Evolutionary conservation across 2,329 filamentous ascomycete species (phyloP).

Genomic region (Proliferodiscus dingleyae): DNA sequence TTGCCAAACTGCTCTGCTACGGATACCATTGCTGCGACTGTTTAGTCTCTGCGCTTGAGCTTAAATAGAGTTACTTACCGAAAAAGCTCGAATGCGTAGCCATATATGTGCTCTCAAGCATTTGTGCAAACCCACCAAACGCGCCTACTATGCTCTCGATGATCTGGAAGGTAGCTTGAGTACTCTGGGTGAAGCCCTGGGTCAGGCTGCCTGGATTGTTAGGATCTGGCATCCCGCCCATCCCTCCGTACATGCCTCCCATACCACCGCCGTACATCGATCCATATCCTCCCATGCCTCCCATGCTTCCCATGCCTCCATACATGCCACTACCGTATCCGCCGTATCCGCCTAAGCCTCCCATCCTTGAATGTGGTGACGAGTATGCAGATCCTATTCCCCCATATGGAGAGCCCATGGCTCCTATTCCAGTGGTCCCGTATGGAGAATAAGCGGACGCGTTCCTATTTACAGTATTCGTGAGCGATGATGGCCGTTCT

Average conservation of each 20-base stretch:
- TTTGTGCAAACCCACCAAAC: conserved; percentile 96
- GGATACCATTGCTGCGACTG: conserved; percentile 80
- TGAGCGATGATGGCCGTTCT: conserved; percentile 72
- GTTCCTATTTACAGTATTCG: conserved; percentile 78
- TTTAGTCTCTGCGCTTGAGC: conserved; percentile 17
- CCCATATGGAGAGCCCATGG: conserved; percentile 29
- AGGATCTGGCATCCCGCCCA: conserved; percentile 53
- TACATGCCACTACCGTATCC: conserved; percentile 37
- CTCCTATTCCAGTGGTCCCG: conserved; percentile 41
- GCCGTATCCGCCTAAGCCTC: conserved; percentile 30
- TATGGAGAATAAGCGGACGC: conserved; percentile 74
- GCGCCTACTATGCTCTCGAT: conserved; percentile 95
- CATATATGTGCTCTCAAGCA: conserved; percentile 99
- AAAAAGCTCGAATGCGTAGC: conserved; percentile 98
- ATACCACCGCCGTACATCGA: conserved; percentile 38
- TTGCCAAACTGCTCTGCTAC: conserved; percentile 97
- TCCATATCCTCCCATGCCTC: conserved; percentile 35
- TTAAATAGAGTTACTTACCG: conserved; percentile 52
- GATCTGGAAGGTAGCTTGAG: conserved; percentile 95
- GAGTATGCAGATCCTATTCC: conserved; percentile 39
- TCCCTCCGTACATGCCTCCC: conserved; percentile 44
- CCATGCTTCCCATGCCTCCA: conserved; percentile 34
- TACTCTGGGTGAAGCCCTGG: conserved; percentile 92
- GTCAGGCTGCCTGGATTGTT: conserved; percentile 93
- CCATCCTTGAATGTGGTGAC: conserved; percentile 45